These are phyloP conservation scores for Artemisia tridentata DNA, from an alignment of 129 eudicot species.

Conservation along the genomic window DNA sequence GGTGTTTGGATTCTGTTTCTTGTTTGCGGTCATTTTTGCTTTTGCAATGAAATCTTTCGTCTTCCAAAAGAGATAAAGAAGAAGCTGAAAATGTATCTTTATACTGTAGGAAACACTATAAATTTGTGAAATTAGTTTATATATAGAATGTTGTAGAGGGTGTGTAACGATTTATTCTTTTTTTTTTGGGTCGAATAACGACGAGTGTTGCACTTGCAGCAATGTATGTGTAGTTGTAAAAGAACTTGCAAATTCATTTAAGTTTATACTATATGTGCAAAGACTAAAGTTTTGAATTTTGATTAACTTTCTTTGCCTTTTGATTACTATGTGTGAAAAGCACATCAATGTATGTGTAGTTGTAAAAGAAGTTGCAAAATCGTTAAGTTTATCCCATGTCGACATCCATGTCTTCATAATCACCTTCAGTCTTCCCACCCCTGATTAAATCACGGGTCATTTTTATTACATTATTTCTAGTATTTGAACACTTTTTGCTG, in stretches of 20 bases:
- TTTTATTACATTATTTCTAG: too few species aligned
- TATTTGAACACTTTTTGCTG: too few species aligned
- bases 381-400: too few species aligned
- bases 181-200: conserved; percentile 16
- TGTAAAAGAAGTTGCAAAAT: too few species aligned
- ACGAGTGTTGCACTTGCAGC: conserved; percentile 13
- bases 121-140: conserved; percentile 25
- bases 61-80: conserved; percentile 78
- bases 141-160: conserved; percentile 35
- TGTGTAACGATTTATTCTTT: conserved; percentile 23
- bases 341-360: too few species aligned
- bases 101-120: conserved; percentile 12
- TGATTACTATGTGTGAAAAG: too few species aligned
- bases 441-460: too few species aligned
- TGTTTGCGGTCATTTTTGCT: conserved; percentile 82
- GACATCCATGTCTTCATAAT: too few species aligned
- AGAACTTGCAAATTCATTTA: conserved; percentile 7
- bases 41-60: conserved; percentile 82
- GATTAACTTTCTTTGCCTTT: too few species aligned
- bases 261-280: neutral
- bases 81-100: neutral
- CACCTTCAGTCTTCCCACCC: too few species aligned
- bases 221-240: conserved; percentile 22
- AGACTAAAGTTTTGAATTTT: neutral
- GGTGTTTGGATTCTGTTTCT: conserved; percentile 68